Evolutionary conservation across 2,329 filamentous ascomycete species (phyloP).

Genomic region (Fusarium metavorans): DNA sequence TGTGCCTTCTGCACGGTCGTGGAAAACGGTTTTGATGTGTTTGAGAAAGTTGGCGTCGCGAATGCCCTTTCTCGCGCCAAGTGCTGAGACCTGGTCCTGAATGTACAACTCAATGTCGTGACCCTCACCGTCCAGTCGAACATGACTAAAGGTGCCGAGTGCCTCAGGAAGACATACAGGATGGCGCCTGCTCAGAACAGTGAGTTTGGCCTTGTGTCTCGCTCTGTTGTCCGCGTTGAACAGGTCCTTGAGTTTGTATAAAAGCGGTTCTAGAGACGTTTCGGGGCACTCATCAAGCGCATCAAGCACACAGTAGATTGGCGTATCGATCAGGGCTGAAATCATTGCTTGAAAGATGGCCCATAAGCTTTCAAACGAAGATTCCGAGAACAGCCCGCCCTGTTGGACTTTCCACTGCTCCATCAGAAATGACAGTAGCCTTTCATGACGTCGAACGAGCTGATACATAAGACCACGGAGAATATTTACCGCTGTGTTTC

Average conservation of each 20-base stretch:
- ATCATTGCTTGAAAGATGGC: constrained; percentile 17
- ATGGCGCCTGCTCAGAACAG: constrained; percentile 10
- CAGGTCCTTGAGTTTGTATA: not conserved
- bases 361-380: constrained; percentile 16
- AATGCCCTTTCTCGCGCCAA: constrained; percentile 5
- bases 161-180: constrained; percentile 1
- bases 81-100: not conserved
- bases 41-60: not conserved
- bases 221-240: not conserved
- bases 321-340: not conserved
- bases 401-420: constrained; percentile 16
- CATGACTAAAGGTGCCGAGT: not conserved
- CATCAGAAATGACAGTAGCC: not conserved
- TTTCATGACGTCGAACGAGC: constrained; percentile 2
- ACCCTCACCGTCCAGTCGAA: not conserved
- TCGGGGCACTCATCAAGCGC: constrained; percentile 25
- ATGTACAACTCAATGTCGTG: constrained; percentile 17
- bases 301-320: constrained; percentile 18
- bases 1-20: constrained; percentile 1
- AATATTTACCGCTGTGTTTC: constrained; percentile 21
- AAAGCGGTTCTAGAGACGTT: not conserved
- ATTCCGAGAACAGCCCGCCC: constrained; percentile 1
- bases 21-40: constrained; percentile 11
- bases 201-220: not conserved
- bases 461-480: constrained; percentile 20